Percentiles rank a stretch among this genome's conserved stretches.
These are phyloP conservation scores for Malassezia cuniculi DNA, from an alignment of 1,284 basidiomycete genomes.

Conservation along the genomic window DNA sequence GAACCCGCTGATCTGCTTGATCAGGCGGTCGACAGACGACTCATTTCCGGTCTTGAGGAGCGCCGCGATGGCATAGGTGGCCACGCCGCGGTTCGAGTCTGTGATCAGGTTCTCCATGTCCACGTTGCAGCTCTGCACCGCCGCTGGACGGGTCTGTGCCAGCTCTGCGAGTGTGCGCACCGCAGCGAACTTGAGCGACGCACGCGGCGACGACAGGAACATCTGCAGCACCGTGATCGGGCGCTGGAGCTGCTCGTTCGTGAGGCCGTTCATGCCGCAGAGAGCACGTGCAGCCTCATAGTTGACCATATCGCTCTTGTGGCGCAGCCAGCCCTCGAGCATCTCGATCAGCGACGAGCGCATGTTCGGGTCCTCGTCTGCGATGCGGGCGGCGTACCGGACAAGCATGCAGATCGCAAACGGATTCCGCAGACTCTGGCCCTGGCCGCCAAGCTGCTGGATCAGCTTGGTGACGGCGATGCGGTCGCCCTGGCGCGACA, in stretches of 20 bases:
- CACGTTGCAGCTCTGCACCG: conserved; percentile 85
- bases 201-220: conserved; percentile 41
- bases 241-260: conserved; percentile 63
- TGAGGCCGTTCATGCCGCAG: conserved; percentile 82
- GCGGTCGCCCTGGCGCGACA: conserved; percentile 89
- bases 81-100: conserved; percentile 87
- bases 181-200: conserved; percentile 86
- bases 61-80: conserved; percentile 97
- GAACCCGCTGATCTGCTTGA: conserved; percentile 98
- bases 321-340: conserved; percentile 84
- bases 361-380: conserved; percentile 74
- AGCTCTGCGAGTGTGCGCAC: conserved; percentile 77
- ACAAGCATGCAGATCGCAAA: conserved; percentile 99
- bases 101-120: conserved; percentile 96
- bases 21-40: conserved; percentile 91
- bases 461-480: conserved; percentile 99
- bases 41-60: conserved; percentile 99
- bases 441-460: conserved; percentile 63
- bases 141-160: conserved; percentile 65
- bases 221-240: conserved; percentile 53
- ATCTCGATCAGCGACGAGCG: conserved; percentile 64
- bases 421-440: conserved; percentile 71
- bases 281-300: conserved; percentile 94
- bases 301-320: conserved; percentile 99
- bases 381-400: conserved; percentile 89